phyloP scores from a whole-genome alignment of 192 early-diverging fungal species.

The Irineochytrium annulatum region DNA sequence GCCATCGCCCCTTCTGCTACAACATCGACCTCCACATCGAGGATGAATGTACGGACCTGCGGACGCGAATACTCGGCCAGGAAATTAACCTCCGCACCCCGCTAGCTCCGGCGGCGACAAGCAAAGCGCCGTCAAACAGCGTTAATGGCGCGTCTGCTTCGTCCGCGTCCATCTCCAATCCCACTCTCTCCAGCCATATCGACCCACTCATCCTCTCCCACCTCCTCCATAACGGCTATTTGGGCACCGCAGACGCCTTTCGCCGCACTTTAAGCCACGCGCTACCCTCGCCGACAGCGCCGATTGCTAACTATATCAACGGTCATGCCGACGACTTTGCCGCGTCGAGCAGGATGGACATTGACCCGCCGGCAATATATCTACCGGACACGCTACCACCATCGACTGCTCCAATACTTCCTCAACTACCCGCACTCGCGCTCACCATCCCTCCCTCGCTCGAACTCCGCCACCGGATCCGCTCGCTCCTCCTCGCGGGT shows the following conservation, averaged over 20 bases:
- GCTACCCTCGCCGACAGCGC: neutral
- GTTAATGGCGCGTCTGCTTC: slow-evolving; percentile 3
- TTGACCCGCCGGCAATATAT: slow-evolving; percentile 45
- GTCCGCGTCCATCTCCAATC: too few relatives aligned
- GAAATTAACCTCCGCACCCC: neutral
- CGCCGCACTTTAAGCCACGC: slow-evolving; percentile 1
- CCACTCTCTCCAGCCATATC: too few relatives aligned
- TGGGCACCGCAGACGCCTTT: slow-evolving; percentile 71
- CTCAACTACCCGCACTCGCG: too few relatives aligned
- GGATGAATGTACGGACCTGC: slow-evolving; percentile 3
- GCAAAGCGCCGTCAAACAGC: slow-evolving; percentile 1
- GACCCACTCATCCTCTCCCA: slow-evolving; percentile 74
- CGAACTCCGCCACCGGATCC: too few relatives aligned
- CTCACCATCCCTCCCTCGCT: too few relatives aligned
- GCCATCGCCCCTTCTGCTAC: slow-evolving; percentile 62
- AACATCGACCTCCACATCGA: slow-evolving; percentile 66
- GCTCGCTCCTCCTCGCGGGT: too few relatives aligned
- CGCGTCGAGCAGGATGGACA: slow-evolving; percentile 23
- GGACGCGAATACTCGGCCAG: neutral
- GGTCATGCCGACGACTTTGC: slow-evolving; percentile 18
- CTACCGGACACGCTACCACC: slow-evolving; percentile 75
- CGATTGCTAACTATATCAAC: neutral
- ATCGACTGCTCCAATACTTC: too few relatives aligned
- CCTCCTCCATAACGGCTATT: slow-evolving; percentile 79
- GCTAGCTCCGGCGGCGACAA: neutral